Evolutionary conservation across 2,329 filamentous ascomycete genomes (phyloP).

Genomic region (Cordyceps farinosa): DNA sequence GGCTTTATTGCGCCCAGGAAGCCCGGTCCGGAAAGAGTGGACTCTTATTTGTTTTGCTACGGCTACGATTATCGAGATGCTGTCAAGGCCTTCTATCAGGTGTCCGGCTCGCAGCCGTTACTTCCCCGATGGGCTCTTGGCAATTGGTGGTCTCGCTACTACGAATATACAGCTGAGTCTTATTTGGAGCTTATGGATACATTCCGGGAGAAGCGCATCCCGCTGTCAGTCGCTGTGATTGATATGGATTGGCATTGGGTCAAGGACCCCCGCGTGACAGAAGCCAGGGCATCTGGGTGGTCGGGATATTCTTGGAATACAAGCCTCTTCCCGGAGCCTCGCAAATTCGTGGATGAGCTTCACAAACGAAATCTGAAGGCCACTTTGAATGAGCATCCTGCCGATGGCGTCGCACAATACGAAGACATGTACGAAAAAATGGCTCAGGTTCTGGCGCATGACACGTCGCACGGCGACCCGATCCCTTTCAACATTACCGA

Average conservation of each 20-base stretch:
- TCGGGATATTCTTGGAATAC: slow-evolving; percentile 60
- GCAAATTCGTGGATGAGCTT: slow-evolving; percentile 47
- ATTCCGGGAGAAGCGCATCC: slow-evolving; percentile 49
- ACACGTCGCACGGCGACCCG: slow-evolving; percentile 46
- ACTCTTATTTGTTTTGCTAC: slow-evolving; percentile 59
- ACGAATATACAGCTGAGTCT: slow-evolving; percentile 52
- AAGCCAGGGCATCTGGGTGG: slow-evolving; percentile 35
- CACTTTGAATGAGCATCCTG: slow-evolving; percentile 60
- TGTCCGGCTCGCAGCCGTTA: slow-evolving; percentile 54
- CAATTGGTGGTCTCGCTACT: slow-evolving; percentile 65
- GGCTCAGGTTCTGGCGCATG: slow-evolving; percentile 48
- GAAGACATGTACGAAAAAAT: slow-evolving; percentile 56
- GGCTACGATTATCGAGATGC: slow-evolving; percentile 54
- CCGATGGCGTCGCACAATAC: slow-evolving; percentile 52
- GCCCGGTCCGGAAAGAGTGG: slow-evolving; percentile 43
- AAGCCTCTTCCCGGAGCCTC: slow-evolving; percentile 44
- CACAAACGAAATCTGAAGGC: slow-evolving; percentile 50
- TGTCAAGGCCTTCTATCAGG: slow-evolving; percentile 50
- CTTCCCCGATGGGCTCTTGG: slow-evolving; percentile 57
- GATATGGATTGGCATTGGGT: slow-evolving; percentile 68
- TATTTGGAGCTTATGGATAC: slow-evolving; percentile 56
- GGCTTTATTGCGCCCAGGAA: slow-evolving; percentile 49
- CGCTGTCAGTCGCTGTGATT: slow-evolving; percentile 56
- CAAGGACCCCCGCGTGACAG: slow-evolving; percentile 39
- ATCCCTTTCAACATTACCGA: slow-evolving; percentile 55